These are phyloP conservation scores for Yamadazyma ubonensis DNA, from an alignment of 805 yeast species.

Conservation along the genomic window DNA sequence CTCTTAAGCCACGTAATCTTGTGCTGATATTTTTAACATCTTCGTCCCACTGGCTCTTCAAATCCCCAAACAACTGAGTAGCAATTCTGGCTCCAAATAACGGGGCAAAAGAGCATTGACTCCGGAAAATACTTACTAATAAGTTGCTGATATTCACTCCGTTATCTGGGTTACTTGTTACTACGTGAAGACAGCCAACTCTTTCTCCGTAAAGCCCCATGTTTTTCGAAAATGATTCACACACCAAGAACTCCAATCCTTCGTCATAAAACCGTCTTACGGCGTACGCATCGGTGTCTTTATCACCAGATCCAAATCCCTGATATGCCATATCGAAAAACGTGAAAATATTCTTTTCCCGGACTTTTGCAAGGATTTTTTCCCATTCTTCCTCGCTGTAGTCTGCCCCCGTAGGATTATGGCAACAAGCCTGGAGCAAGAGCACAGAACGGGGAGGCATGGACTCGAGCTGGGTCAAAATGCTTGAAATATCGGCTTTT, in stretches of 20 bases:
- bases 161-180: slow-evolving; percentile 19
- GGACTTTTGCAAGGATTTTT: slow-evolving; percentile 25
- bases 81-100: slow-evolving; percentile 48
- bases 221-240: slow-evolving; percentile 42
- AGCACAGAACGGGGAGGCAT: slow-evolving; percentile 36
- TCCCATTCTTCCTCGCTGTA: slow-evolving; percentile 37
- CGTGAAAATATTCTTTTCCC: slow-evolving; percentile 26
- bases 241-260: slow-evolving; percentile 43
- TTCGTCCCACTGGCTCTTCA: slow-evolving; percentile 32
- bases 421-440: slow-evolving; percentile 44
- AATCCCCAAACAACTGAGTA: slow-evolving; percentile 28
- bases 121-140: slow-evolving; percentile 34
- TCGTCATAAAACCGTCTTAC: slow-evolving; percentile 32
- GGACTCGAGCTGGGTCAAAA: slow-evolving; percentile 24
- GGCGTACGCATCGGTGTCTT: slow-evolving; percentile 51
- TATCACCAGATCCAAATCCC: slow-evolving; percentile 53
- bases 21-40: slow-evolving; percentile 31
- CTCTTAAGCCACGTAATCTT: slow-evolving; percentile 34
- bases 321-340: slow-evolving; percentile 44
- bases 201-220: slow-evolving; percentile 44
- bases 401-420: slow-evolving; percentile 47
- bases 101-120: slow-evolving; percentile 47
- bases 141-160: slow-evolving; percentile 20
- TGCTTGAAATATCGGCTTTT: slow-evolving; percentile 28
- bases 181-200: slow-evolving; percentile 38